phyloP scores from a whole-genome alignment of 768 basidiomycete genomes.

The Boletus huronensis region DNA sequence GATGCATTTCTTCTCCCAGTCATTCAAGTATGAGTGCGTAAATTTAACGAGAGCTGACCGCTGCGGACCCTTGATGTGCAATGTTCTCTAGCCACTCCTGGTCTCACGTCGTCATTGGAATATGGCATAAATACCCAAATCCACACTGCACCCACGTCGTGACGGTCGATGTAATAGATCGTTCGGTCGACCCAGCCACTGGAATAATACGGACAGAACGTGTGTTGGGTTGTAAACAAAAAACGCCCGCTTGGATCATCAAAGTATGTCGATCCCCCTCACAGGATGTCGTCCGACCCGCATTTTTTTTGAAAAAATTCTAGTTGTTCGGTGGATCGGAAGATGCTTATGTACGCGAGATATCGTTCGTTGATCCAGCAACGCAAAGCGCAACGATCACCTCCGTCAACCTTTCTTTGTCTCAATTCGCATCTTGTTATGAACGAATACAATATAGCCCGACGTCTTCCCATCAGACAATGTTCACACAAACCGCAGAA shows the following conservation, averaged over 20 bases:
- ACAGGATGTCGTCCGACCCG: constrained; percentile 5
- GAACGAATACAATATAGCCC: constrained; percentile 89
- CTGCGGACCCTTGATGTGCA: constrained; percentile 5
- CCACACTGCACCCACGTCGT: constrained; percentile 87
- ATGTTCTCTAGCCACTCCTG: constrained; percentile 67
- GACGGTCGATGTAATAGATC: constrained; percentile 83
- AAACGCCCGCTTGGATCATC: constrained; percentile 87
- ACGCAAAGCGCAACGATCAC: constrained; percentile 79
- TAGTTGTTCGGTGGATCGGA: constrained; percentile 91
- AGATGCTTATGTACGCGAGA: constrained; percentile 92
- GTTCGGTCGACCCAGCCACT: constrained; percentile 75
- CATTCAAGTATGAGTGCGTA: constrained; percentile 80
- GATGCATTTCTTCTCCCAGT: constrained; percentile 87
- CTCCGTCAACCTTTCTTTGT: constrained; percentile 89
- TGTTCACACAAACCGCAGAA: constrained; percentile 88
- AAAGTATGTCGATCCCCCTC: constrained; percentile 56
- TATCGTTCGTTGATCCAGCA: constrained; percentile 87
- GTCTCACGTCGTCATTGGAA: constrained; percentile 86
- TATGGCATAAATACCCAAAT: constrained; percentile 97
- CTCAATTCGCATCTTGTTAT: constrained; percentile 91
- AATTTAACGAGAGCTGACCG: neutral
- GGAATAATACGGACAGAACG: constrained; percentile 92
- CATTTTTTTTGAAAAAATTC: neutral
- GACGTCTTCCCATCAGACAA: constrained; percentile 55
- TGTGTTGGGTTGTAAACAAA: constrained; percentile 88